Evolutionary conservation across 768 basidiomycete species (phyloP).

Genomic region (Exidia glandulosa): DNA sequence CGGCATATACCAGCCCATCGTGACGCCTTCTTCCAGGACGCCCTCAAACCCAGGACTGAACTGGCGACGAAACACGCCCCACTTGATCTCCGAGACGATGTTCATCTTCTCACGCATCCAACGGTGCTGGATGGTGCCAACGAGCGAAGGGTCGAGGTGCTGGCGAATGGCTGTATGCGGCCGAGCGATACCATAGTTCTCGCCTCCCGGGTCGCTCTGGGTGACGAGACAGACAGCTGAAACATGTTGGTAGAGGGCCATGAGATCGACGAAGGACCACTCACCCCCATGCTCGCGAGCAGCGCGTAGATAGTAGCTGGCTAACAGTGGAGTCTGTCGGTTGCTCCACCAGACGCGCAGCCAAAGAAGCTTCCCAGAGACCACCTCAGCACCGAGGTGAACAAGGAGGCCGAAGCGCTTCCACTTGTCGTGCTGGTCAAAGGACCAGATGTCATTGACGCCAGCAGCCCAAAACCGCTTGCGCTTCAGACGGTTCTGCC

Average conservation of each 20-base stretch:
- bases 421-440: constrained; percentile 18
- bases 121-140: constrained; percentile 29
- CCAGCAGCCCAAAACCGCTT: constrained; percentile 9
- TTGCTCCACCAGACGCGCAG: constrained; percentile 13
- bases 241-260: constrained; percentile 10
- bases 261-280: not conserved
- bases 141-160: constrained; percentile 26
- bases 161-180: constrained; percentile 30
- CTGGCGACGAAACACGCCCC: constrained; percentile 18
- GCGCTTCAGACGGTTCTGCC: constrained; percentile 15
- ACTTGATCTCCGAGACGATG: constrained; percentile 30
- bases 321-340: constrained; percentile 7
- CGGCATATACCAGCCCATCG: constrained; percentile 7
- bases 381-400: constrained; percentile 8
- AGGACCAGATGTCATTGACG: constrained; percentile 12
- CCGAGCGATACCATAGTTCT: constrained; percentile 37
- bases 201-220: constrained; percentile 32
- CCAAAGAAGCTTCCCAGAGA: constrained; percentile 9
- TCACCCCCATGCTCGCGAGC: constrained; percentile 12
- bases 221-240: constrained; percentile 26
- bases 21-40: constrained; percentile 21
- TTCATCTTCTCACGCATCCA: constrained; percentile 28
- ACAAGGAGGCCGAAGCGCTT: constrained; percentile 7
- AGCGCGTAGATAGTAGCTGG: constrained; percentile 3
- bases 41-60: constrained; percentile 28